These are phyloP conservation scores for Talaromyces proteolyticus DNA, from an alignment of 495 filamentous ascomycete species.

Conservation along the genomic window DNA sequence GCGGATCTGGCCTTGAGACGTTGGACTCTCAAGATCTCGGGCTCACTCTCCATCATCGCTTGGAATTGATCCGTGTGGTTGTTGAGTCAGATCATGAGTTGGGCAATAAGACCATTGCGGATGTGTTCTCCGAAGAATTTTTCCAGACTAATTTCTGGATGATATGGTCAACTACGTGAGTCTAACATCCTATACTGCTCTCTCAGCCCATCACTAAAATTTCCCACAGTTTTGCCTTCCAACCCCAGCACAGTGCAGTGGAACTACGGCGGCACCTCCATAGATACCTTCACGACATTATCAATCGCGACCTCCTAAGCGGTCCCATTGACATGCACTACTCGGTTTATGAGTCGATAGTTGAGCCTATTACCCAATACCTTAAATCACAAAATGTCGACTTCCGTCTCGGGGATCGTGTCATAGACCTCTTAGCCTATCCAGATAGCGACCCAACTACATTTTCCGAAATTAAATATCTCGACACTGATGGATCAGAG, in stretches of 20 bases:
- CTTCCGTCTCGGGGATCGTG: slow-evolving; percentile 30
- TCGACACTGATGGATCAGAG: slow-evolving; percentile 8
- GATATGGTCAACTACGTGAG: slow-evolving; percentile 27
- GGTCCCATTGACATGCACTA: slow-evolving; percentile 24
- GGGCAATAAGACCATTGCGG: slow-evolving; percentile 26
- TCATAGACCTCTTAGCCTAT: slow-evolving; percentile 20
- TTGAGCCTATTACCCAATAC: slow-evolving; percentile 29
- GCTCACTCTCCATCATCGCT: slow-evolving; percentile 19
- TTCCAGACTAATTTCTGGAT: slow-evolving; percentile 36
- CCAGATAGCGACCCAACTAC: slow-evolving; percentile 6
- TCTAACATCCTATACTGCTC: not conserved
- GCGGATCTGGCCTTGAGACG: slow-evolving; percentile 3
- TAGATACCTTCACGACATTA: slow-evolving; percentile 19
- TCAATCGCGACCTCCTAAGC: slow-evolving; percentile 17
- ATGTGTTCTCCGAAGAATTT: slow-evolving; percentile 27
- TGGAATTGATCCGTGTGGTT: slow-evolving; percentile 24
- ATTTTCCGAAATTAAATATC: slow-evolving; percentile 4
- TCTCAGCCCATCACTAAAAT: not conserved
- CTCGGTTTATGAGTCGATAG: slow-evolving; percentile 35
- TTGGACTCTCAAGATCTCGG: slow-evolving; percentile 11
- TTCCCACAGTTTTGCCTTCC: slow-evolving; percentile 26
- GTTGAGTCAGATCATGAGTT: slow-evolving; percentile 24
- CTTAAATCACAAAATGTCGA: slow-evolving; percentile 33
- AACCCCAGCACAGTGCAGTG: slow-evolving; percentile 33
- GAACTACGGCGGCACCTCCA: slow-evolving; percentile 25